A percentile compares a stretch with the other conserved stretches of the same genome.
phyloP scores from a whole-genome alignment of 2,329 filamentous ascomycete genomes.

The Mycosphaerella sp. region DNA sequence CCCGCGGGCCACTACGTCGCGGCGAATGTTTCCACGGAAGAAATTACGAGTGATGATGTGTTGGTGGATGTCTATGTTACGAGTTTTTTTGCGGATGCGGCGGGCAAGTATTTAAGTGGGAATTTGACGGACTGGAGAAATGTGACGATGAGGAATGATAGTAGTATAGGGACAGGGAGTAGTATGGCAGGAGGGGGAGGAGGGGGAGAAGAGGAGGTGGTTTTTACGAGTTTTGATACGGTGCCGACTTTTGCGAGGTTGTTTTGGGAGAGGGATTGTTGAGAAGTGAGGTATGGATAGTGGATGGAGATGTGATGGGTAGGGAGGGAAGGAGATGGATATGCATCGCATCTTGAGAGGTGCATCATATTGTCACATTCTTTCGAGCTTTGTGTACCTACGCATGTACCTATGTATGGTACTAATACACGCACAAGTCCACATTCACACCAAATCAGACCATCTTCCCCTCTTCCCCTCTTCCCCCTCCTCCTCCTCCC shows the following conservation, averaged over 20 bases:
- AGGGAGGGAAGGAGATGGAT: no score
- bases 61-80: constrained; percentile 21
- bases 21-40: constrained; percentile 18
- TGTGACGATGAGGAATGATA: constrained; percentile 18
- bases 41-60: constrained; percentile 18
- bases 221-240: constrained; percentile 17
- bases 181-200: constrained; percentile 11
- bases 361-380: no score
- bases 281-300: background rate
- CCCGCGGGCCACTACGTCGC: constrained; percentile 15
- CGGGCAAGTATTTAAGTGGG: constrained; percentile 17
- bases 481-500: no score
- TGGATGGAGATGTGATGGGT: no score
- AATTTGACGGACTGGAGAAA: constrained; percentile 19
- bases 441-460: no score
- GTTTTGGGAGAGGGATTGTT: constrained; percentile 20
- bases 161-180: background rate
- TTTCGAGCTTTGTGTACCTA: no score
- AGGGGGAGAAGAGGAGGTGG: no score
- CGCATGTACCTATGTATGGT: no score
- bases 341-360: no score
- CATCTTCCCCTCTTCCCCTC: background rate
- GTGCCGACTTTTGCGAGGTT: constrained; percentile 16
- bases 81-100: constrained; percentile 16
- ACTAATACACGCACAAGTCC: no score